Base-by-base conservation (phyloP, 768 basidiomycete genomes). In the Mycena albidolilacea region DNA sequence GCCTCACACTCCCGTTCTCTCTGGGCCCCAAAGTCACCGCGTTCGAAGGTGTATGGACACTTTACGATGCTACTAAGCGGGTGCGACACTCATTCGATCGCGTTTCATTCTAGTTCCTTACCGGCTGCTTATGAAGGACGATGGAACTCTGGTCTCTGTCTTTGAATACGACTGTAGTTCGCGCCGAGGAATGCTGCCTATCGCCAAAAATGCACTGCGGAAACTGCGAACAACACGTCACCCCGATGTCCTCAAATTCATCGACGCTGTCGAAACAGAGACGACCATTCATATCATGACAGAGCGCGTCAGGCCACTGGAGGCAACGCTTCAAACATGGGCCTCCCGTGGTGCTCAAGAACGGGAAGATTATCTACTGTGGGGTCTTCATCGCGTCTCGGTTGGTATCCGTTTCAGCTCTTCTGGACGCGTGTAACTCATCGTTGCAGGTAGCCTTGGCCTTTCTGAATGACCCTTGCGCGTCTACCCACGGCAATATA, bases 161-260 rank as follows among this genome's bases (percentile, higher is more conserved):
- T 99, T 99, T 82, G 93, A 96, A 79, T 99, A 96, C 78, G 95
- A 97, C 78, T 88, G 91, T 55, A 90, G 50, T 82, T 88, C 12
- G 79, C 84, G 61, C 89, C 86, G 80, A 89, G 88, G 77, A 87
- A 90, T 90, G 11, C 84, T 94, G 64, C 90, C 91, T 0, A 87
- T 98, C 19, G 97, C 97, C 4, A 91, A 91, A 79, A 99, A 99
- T 82, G 91, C 96, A 1, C 84, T 98, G 59, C 91, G 94, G 68
- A 99, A 97, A 80, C 86, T 99, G 15, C 90, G 97, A 54, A 93
- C 95, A 4, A 95, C 93, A 10, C 91, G 98, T 44, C 98, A 99
- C 86, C 98, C 98, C 0, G 97, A 99, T 82, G 90, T 99, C 2
- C 90, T 99, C 76, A 97, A 95, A 80, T 98, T 97, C 83, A 90